A percentile compares a stretch with the other conserved stretches of the same genome.
Evolutionary conservation across 2,329 filamentous ascomycete genomes (phyloP).

Genomic region (Gnomoniopsis sp.): DNA sequence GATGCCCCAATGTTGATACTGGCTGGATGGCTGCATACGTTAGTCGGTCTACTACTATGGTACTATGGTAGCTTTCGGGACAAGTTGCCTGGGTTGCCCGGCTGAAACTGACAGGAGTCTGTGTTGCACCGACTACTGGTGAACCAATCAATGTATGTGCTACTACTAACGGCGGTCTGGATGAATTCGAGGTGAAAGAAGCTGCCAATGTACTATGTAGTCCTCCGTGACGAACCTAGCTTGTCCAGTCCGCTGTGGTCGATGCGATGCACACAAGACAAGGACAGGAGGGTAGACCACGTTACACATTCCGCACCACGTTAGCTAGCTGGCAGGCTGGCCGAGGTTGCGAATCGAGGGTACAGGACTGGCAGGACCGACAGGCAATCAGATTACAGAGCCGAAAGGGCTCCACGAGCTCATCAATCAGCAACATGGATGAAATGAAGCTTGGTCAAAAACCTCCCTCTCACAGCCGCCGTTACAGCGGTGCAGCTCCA

Average conservation of each 20-base stretch:
- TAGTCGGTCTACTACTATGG: not conserved
- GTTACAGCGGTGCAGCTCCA: not conserved
- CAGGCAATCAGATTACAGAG: not conserved
- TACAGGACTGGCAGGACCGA: not conserved
- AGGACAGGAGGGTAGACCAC: too few relatives aligned
- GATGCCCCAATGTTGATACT: not conserved
- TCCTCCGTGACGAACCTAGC: too few relatives aligned
- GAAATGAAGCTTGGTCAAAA: conserved; percentile 1
- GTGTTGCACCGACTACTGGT: too few relatives aligned
- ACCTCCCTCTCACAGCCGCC: not conserved
- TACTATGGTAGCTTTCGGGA: not conserved
- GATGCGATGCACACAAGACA: too few relatives aligned
- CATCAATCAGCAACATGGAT: conserved; percentile 6
- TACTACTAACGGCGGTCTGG: not conserved
- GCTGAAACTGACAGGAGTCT: not conserved
- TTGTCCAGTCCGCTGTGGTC: too few relatives aligned
- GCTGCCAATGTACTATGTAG: too few relatives aligned
- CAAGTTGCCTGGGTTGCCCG: too few relatives aligned
- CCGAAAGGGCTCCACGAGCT: not conserved
- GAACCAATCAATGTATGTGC: not conserved
- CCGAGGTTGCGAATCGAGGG: not conserved
- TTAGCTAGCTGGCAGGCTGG: too few relatives aligned
- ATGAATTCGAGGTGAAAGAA: too few relatives aligned
- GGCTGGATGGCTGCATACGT: conserved; percentile 3
- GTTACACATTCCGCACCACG: too few relatives aligned